Evolutionary conservation across 495 filamentous ascomycete species (phyloP), one percentile per base, ranked within the genome.

Genomic region (Staphylotrichum longicolle): DNA sequence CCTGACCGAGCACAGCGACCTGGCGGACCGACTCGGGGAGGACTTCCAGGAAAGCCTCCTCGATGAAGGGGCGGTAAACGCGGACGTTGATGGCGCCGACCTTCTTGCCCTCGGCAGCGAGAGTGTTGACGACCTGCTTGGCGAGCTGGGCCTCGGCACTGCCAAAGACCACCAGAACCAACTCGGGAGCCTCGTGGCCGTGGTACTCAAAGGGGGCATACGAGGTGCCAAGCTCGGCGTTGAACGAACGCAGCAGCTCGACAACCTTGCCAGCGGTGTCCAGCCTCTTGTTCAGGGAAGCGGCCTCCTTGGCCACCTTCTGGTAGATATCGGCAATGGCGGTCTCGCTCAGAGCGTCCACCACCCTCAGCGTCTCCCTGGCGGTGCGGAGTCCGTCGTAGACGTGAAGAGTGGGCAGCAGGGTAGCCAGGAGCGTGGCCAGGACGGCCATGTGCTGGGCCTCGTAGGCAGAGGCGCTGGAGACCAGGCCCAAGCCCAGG

Each of bases 371-470:
- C 10, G 90, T 93, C 76, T 97, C 94, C 34, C 92, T 79, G 14
- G 90, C 89, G 46, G 93, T 88, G 50, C 83, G 86, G 42, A 98
- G 84, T 49, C 94, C 94, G 71, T 98, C 94, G 68, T 94, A 97
- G 60, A 93, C 85, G 73, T 98, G 94, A 33, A 98, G 82, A 0
- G 89, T 90, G 7, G 94, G 94, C 54, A 96, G 70, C 15, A 94
- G 76, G 35, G 82, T 83, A 3, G 94, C 88, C 45, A 96, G 77
- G 12, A 97, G 73, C 2, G 92, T 98, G 8, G 94, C 83, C 68
- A 98, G 86, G 12, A 98, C 79, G 5, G 93, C 83, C 88, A 98
- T 98, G 74, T 98, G 95, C 80, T 98, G 94, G 35, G 88, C 82
- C 74, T 98, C 94, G 64, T 95, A 90, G 33, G 85, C 85, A 33